Conservation (phyloP, 2,329 filamentous ascomycete genomes). For the Gaeumannomyces tritici region DNA sequence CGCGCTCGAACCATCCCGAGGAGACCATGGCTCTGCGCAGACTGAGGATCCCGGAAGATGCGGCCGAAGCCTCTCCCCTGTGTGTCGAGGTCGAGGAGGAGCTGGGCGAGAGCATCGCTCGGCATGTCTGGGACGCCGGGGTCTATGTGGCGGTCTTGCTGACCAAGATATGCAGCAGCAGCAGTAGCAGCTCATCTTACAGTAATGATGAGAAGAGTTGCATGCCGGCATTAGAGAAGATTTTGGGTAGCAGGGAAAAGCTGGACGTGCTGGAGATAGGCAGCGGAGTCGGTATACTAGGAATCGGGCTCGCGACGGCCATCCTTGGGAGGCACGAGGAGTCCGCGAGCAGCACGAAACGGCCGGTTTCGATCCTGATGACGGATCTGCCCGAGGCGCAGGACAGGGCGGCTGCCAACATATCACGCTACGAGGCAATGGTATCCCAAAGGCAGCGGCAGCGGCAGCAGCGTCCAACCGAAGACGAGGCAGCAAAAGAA, state of each 20-base stretch:
- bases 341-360: not conserved
- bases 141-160: conserved; percentile 32
- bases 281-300: conserved; percentile 46
- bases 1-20: conserved; percentile 9
- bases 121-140: conserved; percentile 51
- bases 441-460: not conserved
- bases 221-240: conserved; percentile 18
- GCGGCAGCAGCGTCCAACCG: not conserved
- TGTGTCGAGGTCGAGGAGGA: conserved; percentile 41
- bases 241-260: conserved; percentile 15
- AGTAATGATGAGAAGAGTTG: conserved; percentile 6
- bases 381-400: conserved; percentile 48
- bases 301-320: conserved; percentile 33
- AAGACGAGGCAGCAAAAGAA: conserved; percentile 11
- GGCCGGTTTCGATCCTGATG: conserved; percentile 19
- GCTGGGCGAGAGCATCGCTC: conserved; percentile 49
- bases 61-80: conserved; percentile 5
- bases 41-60: conserved; percentile 15
- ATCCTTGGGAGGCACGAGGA: not conserved
- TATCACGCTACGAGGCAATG: conserved; percentile 15
- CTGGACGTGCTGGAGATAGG: conserved; percentile 44
- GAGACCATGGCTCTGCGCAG: conserved; percentile 19
- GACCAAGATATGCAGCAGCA: conserved; percentile 14
- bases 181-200: conserved; percentile 5
- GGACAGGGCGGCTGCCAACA: conserved; percentile 36